phyloP scores from a whole-genome alignment of 2,329 filamentous ascomycete genomes.

The Cyclaneusma minus region DNA sequence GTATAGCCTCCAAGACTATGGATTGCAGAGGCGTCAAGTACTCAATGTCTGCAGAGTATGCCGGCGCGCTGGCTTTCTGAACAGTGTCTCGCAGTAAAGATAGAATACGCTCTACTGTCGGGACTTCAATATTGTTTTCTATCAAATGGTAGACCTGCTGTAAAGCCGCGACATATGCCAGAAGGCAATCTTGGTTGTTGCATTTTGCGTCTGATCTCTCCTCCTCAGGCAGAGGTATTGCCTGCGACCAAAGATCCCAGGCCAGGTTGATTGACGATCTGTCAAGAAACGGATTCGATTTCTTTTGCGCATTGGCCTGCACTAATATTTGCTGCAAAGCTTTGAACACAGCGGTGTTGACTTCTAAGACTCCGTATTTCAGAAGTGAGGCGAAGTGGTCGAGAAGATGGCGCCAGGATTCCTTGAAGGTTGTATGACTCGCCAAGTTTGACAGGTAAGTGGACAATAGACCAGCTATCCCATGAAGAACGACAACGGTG shows the following conservation, averaged over 20 bases:
- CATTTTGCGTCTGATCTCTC: slow-evolving; percentile 27
- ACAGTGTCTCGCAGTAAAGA: slow-evolving; percentile 56
- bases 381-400: slow-evolving; percentile 50
- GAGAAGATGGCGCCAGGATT: slow-evolving; percentile 63
- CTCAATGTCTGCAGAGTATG: slow-evolving; percentile 59
- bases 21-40: slow-evolving; percentile 58
- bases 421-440: slow-evolving; percentile 47
- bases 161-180: slow-evolving; percentile 68
- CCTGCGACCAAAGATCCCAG: slow-evolving; percentile 56
- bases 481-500: slow-evolving; percentile 56
- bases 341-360: slow-evolving; percentile 57
- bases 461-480: slow-evolving; percentile 57
- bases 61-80: slow-evolving; percentile 48
- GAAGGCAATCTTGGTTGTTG: slow-evolving; percentile 66
- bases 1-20: slow-evolving; percentile 51
- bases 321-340: slow-evolving; percentile 49
- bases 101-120: slow-evolving; percentile 53
- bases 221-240: slow-evolving; percentile 36
- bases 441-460: slow-evolving; percentile 63
- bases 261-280: slow-evolving; percentile 38
- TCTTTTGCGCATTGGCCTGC: slow-evolving; percentile 22
- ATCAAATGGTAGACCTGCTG: slow-evolving; percentile 67
- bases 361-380: slow-evolving; percentile 47
- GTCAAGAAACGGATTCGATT: slow-evolving; percentile 15
- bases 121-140: slow-evolving; percentile 42